phyloP scores from a whole-genome alignment of 139 green algal species.

The Chlamydomonas schloesseri region DNA sequence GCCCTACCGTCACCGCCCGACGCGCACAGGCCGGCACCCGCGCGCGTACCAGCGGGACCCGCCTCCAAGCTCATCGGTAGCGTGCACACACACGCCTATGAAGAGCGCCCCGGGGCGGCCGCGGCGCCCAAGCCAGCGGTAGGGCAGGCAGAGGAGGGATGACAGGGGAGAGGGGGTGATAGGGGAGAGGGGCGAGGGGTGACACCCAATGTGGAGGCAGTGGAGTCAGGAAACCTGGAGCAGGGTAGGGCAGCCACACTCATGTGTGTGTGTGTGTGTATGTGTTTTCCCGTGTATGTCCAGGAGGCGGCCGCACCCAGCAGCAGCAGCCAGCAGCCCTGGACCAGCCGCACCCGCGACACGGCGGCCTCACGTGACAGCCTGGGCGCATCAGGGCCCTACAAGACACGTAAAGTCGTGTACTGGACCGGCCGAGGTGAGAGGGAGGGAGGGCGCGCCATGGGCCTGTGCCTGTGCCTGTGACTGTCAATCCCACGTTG shows the following conservation, averaged over 20 bases:
- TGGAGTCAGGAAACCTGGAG: no score
- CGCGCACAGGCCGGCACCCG: neutral
- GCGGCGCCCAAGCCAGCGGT: neutral
- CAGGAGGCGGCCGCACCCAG: neutral
- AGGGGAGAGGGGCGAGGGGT: no score
- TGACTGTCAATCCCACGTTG: no score
- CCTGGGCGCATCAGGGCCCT: neutral
- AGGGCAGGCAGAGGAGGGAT: no score
- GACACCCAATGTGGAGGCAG: no score
- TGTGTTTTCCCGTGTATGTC: no score
- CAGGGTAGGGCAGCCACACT: no score
- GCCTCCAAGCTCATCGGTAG: constrained; percentile 8
- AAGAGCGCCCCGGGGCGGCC: constrained; percentile 1
- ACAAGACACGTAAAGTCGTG: constrained; percentile 36
- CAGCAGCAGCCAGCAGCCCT: neutral
- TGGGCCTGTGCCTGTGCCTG: no score
- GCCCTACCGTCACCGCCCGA: no score
- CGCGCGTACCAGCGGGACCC: constrained; percentile 17
- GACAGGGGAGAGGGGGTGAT: no score
- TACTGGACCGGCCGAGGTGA: constrained; percentile 40
- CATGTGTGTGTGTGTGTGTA: no score
- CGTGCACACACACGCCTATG: constrained; percentile 23
- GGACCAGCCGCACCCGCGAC: neutral
- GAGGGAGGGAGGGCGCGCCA: neutral
- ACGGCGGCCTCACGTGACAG: neutral